Conservation (phyloP, 2,329 filamentous ascomycete genomes). For the Whalleya microplaca region DNA sequence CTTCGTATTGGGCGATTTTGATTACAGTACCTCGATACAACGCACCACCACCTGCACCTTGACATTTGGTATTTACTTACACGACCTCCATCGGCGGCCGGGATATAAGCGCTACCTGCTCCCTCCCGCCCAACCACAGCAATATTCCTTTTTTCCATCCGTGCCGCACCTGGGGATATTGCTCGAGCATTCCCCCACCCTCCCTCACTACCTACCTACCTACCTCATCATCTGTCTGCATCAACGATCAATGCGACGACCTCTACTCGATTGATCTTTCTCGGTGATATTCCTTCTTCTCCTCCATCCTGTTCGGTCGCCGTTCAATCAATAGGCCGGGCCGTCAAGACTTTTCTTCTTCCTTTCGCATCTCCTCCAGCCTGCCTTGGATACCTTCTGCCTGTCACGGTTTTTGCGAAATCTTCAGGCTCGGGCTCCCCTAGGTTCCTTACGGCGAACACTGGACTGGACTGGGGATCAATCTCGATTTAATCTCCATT, state of each 20-base stretch:
- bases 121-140: too few species aligned
- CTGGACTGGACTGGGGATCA: neutral
- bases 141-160: neutral
- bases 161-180: neutral
- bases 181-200: neutral
- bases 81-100: too few species aligned
- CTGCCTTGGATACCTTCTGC: neutral
- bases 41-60: too few species aligned
- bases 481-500: neutral
- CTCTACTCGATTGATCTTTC: neutral
- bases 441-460: neutral
- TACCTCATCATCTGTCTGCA: too few species aligned
- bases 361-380: neutral
- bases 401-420: neutral
- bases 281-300: neutral
- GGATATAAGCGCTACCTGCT: too few species aligned
- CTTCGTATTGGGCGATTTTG: neutral
- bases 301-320: neutral
- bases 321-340: neutral
- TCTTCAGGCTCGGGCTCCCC: neutral
- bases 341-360: too few species aligned
- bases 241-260: neutral
- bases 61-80: too few species aligned
- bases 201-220: neutral
- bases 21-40: too few species aligned